Evolutionary conservation across 805 yeast species (phyloP), one percentile per base, ranked within the genome.

Genomic region (Starmerella geochares): DNA sequence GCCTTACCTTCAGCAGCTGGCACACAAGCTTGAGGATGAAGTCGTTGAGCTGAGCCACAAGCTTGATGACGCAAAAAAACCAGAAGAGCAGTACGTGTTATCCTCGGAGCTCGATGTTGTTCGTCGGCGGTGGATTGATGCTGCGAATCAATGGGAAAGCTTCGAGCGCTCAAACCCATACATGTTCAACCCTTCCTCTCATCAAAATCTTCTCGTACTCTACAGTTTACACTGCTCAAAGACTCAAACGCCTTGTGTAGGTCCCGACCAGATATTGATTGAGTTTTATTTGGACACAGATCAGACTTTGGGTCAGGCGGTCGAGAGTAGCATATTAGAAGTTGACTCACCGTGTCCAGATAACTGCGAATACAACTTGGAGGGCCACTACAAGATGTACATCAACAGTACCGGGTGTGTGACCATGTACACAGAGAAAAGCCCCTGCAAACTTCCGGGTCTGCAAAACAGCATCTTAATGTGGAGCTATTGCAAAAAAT

Each of bases 231-330:
- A 87, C 0, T 83, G 90, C 3, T 77, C 80, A 8, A 82, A 81
- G 58, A 83, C 86, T 36, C 83, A 94, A 0, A 86, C 94, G 0
- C 96, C 96, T 0, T 92, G 98, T 60, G 71, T 80, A 36, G 97
- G 97, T 0, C 98, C 99, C 0, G 86, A 79, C 49, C 71, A 79
- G n/a, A 79, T 85, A 29, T 78, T 80, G 1, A 81, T 88, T 44
- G 96, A 88, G 54, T 94, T 75, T 61, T 92, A 90, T 62, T 79
- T 95, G 70, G 95, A 86, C 44, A 84, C 81, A 51, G 98, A 94
- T 63, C 81, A 83, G 61, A 81, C 95, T 9, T 66, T 94, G 38
- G 98, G 98, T 0, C 85, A 84, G 59, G 86, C 81, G 57, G 78
- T 92, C 38, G 96, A 94, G 60, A 83, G 81, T 48, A 71, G 80